Conservation (phyloP, 208 protist species). For the Histomonas meleagridis region DNA sequence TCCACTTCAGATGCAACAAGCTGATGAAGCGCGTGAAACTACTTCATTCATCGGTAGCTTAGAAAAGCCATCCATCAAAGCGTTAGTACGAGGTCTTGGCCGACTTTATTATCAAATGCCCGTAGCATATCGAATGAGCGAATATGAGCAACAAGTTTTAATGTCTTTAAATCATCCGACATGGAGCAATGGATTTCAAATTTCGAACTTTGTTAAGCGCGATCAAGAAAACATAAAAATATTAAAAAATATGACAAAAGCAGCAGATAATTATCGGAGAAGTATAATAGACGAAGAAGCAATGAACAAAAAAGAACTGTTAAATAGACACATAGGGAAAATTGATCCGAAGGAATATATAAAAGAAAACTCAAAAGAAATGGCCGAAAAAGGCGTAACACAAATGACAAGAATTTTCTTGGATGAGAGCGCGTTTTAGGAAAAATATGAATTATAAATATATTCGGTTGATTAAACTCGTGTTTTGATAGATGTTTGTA, state of each 20-base stretch:
- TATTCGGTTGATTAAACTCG: no score
- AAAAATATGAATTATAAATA: background rate
- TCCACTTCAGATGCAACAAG: conserved; percentile 63
- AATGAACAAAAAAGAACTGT: background rate
- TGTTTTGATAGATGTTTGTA: no score
- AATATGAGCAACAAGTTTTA: conserved; percentile 95
- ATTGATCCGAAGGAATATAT: conserved; percentile 2
- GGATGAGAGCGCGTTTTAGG: background rate
- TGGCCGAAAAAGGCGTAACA: background rate
- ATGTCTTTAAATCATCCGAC: conserved; percentile 74
- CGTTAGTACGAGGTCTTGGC: conserved; percentile 88
- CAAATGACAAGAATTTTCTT: background rate
- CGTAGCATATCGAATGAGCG: conserved; percentile 96
- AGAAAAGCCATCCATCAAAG: conserved; percentile 83
- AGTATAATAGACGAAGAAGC: background rate
- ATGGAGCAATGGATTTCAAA: background rate
- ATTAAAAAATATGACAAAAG: background rate
- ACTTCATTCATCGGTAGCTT: conserved; percentile 97
- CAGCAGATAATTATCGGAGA: background rate
- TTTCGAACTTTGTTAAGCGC: background rate
- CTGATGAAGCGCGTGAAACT: conserved; percentile 82
- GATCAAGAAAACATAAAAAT: background rate
- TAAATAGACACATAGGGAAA: background rate
- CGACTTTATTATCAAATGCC: conserved; percentile 96
- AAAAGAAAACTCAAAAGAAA: background rate